Percentiles rank a stretch among this genome's conserved stretches.
phyloP scores from a whole-genome alignment of 2,329 filamentous ascomycete genomes.

The Diaporthe longicolla region DNA sequence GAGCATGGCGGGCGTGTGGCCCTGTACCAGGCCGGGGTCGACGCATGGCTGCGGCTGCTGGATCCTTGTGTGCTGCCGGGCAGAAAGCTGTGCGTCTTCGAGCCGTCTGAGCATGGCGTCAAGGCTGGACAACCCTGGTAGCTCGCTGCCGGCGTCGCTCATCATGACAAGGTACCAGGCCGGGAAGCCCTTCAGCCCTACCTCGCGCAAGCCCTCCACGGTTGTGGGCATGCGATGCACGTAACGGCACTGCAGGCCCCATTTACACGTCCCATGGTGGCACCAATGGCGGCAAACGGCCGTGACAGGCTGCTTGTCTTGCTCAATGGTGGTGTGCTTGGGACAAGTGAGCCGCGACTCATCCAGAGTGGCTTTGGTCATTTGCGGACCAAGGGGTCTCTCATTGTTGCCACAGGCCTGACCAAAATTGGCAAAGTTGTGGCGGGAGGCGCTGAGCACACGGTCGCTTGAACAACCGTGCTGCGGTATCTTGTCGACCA shows the following conservation, averaged over 20 bases:
- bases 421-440: background rate
- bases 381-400: constrained; percentile 27
- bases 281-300: constrained; percentile 64
- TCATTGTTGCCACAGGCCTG: background rate
- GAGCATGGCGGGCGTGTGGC: constrained; percentile 33
- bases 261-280: constrained; percentile 62
- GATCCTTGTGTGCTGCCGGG: background rate
- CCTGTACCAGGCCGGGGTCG: constrained; percentile 31
- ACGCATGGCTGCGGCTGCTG: background rate
- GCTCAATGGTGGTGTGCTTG: constrained; percentile 13
- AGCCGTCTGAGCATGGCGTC: background rate
- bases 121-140: constrained; percentile 2
- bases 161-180: constrained; percentile 56
- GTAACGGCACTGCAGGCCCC: constrained; percentile 59
- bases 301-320: constrained; percentile 22
- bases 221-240: constrained; percentile 64
- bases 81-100: background rate
- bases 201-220: constrained; percentile 54
- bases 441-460: constrained; percentile 24
- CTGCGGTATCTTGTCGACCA: background rate
- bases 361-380: constrained; percentile 11
- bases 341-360: background rate
- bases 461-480: background rate
- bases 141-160: background rate
- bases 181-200: constrained; percentile 60